Base-by-base conservation (phyloP, 805 yeast genomes). In the Scheffersomyces stipitis region DNA sequence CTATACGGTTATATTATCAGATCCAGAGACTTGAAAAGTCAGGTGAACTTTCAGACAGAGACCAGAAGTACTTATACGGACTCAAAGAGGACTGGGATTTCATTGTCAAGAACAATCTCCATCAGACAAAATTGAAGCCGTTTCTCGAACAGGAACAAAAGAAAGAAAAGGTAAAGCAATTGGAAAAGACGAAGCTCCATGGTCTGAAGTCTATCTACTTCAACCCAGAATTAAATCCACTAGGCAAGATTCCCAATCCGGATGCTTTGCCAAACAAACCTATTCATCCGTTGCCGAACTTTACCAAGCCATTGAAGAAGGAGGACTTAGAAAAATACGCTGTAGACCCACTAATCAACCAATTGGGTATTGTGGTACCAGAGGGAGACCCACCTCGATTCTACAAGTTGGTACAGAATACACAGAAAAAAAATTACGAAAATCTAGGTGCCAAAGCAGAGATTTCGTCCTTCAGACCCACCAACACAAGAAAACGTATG, bases 151-250 rank as follows among this genome's bases (percentile, higher is more conserved):
- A 42, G 32, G 22, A 47, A 17, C 51, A 56, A 32, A 30, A 36
- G 27, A 48, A 52, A 23, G 46, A 51, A 28, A 36, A 38, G 22
- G 42, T 49, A 23, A 41, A 45, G 28, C 39, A 40, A 22, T 38
- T 36, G 28, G 51, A 38, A 31, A 42, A 37, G n/a, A 48, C 40
- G 42, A 64, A 51, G 34, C 57, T 64, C 6, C 58, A 75, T 48
- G 82, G 80, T 2, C 49, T 46, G 18, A 58, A 66, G 26, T 79
- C 86, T 5, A 64, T 80, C 1, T 82, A 75, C 51, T 80, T 76
- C 55, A 83, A 82, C 46, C 80, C 82, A 4, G 86, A 81, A 42
- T 71, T 83, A 63, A 82, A 82, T 41, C 80, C 83, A 2, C 49
- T 70, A 4, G 88, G 88, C 0, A 57, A 50, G 32, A 76, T 80